A percentile compares a stretch with the other conserved stretches of the same genome.
Evolutionary conservation across 1,139 yeast species (phyloP).

Genomic region (Suhomyces chickasaworum): DNA sequence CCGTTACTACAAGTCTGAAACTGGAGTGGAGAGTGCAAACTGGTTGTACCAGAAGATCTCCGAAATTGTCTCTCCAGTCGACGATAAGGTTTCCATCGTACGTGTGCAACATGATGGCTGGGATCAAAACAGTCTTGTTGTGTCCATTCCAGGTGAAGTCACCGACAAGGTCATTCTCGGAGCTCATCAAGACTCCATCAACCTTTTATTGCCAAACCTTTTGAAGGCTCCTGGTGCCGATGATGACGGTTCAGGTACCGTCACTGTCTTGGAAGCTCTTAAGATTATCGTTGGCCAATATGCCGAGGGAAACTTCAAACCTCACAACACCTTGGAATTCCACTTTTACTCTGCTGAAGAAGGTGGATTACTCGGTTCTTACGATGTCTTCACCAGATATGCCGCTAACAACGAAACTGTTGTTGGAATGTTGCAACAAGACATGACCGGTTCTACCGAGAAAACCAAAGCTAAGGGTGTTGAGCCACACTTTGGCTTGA

Average conservation of each 20-base stretch:
- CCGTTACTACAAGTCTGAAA: conserved; percentile 74
- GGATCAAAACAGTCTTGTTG: conserved; percentile 48
- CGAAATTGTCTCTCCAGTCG: conserved; percentile 45
- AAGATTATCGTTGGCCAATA: conserved; percentile 53
- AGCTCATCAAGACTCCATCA: conserved; percentile 87
- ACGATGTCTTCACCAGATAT: conserved; percentile 69
- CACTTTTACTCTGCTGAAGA: conserved; percentile 97
- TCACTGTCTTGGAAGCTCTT: conserved; percentile 74
- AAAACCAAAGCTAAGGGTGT: conserved; percentile 54
- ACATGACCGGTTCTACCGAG: conserved; percentile 87
- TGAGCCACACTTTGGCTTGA: conserved; percentile 78
- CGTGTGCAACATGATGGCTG: conserved; percentile 42
- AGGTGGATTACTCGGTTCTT: conserved; percentile 87
- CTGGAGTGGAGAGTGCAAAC: conserved; percentile 70
- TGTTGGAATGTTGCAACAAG: conserved; percentile 88
- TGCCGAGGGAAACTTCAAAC: conserved; percentile 43
- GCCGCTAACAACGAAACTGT: conserved; percentile 51
- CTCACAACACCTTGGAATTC: conserved; percentile 79
- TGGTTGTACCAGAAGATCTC: conserved; percentile 64
- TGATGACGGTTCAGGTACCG: conserved; percentile 90
- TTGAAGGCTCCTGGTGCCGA: conserved; percentile 93
- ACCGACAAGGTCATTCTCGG: conserved; percentile 67
- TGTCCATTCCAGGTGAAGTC: conserved; percentile 41
- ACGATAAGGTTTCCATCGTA: conserved; percentile 27
- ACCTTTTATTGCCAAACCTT: conserved; percentile 68